Percentiles rank a stretch among this genome's conserved stretches.
phyloP scores from a whole-genome alignment of 805 yeast genomes.

The Candida vaughaniae region DNA sequence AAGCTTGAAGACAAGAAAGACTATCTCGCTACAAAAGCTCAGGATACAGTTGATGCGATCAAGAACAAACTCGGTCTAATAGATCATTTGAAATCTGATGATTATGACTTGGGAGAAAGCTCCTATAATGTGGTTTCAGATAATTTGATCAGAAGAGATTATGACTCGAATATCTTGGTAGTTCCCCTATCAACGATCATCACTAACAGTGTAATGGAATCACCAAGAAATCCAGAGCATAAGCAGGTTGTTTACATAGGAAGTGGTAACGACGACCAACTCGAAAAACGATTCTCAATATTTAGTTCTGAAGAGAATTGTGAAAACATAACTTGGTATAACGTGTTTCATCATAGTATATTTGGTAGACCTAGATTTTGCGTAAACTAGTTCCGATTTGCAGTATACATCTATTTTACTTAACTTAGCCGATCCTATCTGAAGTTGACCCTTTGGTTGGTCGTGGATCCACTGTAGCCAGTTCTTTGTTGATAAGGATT shows the following conservation, averaged over 20 bases:
- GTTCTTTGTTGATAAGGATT: constrained; percentile 17
- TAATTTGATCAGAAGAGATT: constrained; percentile 6
- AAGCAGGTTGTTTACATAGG: constrained; percentile 16
- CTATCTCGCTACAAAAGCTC: constrained; percentile 2
- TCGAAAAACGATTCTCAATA: constrained; percentile 13
- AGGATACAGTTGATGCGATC: constrained; percentile 3
- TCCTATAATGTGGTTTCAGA: constrained; percentile 1
- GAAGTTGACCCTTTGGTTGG: constrained; percentile 14
- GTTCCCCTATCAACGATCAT: constrained; percentile 22
- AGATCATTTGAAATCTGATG: constrained; percentile 2
- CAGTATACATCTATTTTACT: too few relatives aligned
- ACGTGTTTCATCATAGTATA: constrained; percentile 48
- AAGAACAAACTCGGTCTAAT: constrained; percentile 3
- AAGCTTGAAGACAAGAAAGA: constrained; percentile 13
- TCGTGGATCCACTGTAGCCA: constrained; percentile 9
- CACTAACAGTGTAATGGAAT: constrained; percentile 10
- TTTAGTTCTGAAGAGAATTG: constrained; percentile 32
- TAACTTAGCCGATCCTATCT: constrained; percentile 6
- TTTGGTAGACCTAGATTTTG: constrained; percentile 48
- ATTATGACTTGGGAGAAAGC: constrained; percentile 5
- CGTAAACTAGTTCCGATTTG: constrained; percentile 13
- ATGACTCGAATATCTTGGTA: constrained; percentile 13
- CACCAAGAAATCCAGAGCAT: constrained; percentile 19
- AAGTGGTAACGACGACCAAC: not conserved
- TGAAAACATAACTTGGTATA: constrained; percentile 52